A percentile compares a stretch with the other conserved stretches of the same genome.
Evolutionary conservation across 2,329 filamentous ascomycete species (phyloP).

Genomic region (Fusarium decemcellulare): DNA sequence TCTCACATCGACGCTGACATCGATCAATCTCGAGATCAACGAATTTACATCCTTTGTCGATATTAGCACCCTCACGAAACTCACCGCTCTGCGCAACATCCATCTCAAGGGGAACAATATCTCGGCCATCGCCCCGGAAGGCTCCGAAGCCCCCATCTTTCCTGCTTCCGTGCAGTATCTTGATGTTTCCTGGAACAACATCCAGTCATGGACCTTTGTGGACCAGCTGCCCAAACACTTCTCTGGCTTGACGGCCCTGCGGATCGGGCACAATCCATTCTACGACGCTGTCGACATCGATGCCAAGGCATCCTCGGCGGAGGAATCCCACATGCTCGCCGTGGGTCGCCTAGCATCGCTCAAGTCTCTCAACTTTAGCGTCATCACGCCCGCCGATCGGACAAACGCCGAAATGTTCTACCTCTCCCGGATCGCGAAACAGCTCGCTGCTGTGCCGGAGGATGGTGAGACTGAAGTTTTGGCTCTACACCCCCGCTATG

Average conservation of each 20-base stretch:
- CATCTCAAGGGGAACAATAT: slow-evolving; percentile 87
- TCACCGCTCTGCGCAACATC: slow-evolving; percentile 69
- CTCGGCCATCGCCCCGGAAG: slow-evolving; percentile 53
- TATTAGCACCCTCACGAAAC: slow-evolving; percentile 65
- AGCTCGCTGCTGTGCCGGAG: slow-evolving; percentile 74
- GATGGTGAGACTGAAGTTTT: slow-evolving; percentile 69
- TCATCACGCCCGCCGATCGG: slow-evolving; percentile 80
- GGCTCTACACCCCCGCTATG: slow-evolving; percentile 78
- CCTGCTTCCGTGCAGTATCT: slow-evolving; percentile 71
- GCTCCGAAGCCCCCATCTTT: slow-evolving; percentile 61
- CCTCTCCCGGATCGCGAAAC: slow-evolving; percentile 84
- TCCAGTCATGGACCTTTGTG: slow-evolving; percentile 80
- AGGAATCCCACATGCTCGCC: slow-evolving; percentile 92
- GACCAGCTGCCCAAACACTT: slow-evolving; percentile 77
- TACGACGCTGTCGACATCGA: slow-evolving; percentile 68
- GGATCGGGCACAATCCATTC: slow-evolving; percentile 89
- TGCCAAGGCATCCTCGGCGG: slow-evolving; percentile 68
- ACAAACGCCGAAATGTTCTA: slow-evolving; percentile 95
- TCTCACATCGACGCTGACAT: slow-evolving; percentile 68
- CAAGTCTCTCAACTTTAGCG: slow-evolving; percentile 79
- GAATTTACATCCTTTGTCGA: slow-evolving; percentile 72
- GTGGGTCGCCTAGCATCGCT: slow-evolving; percentile 81
- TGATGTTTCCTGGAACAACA: slow-evolving; percentile 80
- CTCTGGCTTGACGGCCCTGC: slow-evolving; percentile 81
- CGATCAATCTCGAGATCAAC: slow-evolving; percentile 81